phyloP scores from a whole-genome alignment of 352 stramenopile species.

The Phytophthora sansomeana region DNA sequence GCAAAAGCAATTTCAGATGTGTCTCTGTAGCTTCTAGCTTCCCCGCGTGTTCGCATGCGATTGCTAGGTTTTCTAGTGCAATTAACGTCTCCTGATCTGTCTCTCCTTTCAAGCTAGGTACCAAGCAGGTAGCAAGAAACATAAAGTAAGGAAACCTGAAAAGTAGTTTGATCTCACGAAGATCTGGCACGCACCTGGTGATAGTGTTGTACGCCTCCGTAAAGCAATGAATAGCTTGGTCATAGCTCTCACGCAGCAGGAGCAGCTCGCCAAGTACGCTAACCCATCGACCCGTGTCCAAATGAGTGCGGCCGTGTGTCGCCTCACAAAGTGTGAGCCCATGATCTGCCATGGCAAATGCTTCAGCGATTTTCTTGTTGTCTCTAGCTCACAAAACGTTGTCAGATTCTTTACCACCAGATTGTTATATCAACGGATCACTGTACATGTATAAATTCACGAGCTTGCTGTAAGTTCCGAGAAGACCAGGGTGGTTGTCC shows the following conservation, averaged over 20 bases:
- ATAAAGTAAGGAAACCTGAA: not conserved
- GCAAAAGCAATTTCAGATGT: conserved; percentile 31
- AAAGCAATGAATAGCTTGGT: conserved; percentile 52
- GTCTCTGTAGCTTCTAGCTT: conserved; percentile 28
- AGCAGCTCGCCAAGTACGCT: conserved; percentile 53
- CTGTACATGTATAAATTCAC: conserved; percentile 52
- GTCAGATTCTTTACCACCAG: not conserved
- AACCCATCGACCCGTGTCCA: conserved; percentile 57
- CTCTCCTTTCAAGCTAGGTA: conserved; percentile 45
- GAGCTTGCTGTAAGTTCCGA: conserved; percentile 50
- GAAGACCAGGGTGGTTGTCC: conserved; percentile 38
- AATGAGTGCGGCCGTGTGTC: conserved; percentile 40
- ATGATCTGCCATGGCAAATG: conserved; percentile 46
- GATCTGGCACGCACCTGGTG: conserved; percentile 26
- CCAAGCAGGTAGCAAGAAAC: not conserved
- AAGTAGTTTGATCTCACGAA: not conserved
- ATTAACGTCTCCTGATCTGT: conserved; percentile 36
- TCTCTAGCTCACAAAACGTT: conserved; percentile 16
- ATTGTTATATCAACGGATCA: not conserved
- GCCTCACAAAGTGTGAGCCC: conserved; percentile 54
- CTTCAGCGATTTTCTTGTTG: conserved; percentile 30
- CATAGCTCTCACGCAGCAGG: conserved; percentile 23
- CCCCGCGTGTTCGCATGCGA: conserved; percentile 31
- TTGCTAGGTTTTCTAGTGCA: conserved; percentile 61
- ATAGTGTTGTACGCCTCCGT: conserved; percentile 41